Evolutionary conservation across 2,329 filamentous ascomycete species (phyloP).

Genomic region (Colletotrichum paranaense): DNA sequence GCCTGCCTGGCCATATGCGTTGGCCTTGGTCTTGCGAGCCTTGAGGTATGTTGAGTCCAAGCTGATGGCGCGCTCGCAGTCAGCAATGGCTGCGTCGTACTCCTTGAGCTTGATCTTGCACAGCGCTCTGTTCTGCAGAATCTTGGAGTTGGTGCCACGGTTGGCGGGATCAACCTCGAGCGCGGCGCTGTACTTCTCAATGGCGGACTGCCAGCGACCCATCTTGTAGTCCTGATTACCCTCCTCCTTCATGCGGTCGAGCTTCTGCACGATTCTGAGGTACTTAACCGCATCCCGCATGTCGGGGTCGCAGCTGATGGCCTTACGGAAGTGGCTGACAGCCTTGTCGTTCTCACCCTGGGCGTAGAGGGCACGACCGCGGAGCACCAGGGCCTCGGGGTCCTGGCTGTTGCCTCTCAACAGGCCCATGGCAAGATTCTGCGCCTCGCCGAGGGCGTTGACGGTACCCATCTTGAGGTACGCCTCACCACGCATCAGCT

Average conservation of each 20-base stretch:
- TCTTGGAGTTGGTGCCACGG: slow-evolving; percentile 93
- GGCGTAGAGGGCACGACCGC: slow-evolving; percentile 87
- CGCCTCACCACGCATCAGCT: slow-evolving; percentile 89
- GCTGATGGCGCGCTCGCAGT: slow-evolving; percentile 86
- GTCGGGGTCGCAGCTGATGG: slow-evolving; percentile 90
- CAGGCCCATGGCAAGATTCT: slow-evolving; percentile 90
- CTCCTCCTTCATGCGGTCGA: slow-evolving; percentile 93
- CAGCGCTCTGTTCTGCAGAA: slow-evolving; percentile 91
- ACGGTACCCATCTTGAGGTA: slow-evolving; percentile 92
- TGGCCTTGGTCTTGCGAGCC: slow-evolving; percentile 93
- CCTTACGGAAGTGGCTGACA: slow-evolving; percentile 90
- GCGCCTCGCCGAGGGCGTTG: slow-evolving; percentile 90
- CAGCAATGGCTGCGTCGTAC: slow-evolving; percentile 82
- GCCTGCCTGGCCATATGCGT: slow-evolving; percentile 85
- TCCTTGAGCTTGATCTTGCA: slow-evolving; percentile 87
- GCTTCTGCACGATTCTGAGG: slow-evolving; percentile 88
- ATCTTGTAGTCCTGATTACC: slow-evolving; percentile 93
- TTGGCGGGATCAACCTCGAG: slow-evolving; percentile 88
- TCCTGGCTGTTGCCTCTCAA: slow-evolving; percentile 90
- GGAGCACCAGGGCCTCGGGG: slow-evolving; percentile 90
- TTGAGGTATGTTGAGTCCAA: slow-evolving; percentile 90
- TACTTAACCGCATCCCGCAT: slow-evolving; percentile 90
- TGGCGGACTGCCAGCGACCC: slow-evolving; percentile 81
- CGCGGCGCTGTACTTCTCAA: slow-evolving; percentile 86
- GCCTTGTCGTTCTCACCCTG: slow-evolving; percentile 97